phyloP scores from a whole-genome alignment of 2,329 filamentous ascomycete species.

The Ophiostoma sp. region DNA sequence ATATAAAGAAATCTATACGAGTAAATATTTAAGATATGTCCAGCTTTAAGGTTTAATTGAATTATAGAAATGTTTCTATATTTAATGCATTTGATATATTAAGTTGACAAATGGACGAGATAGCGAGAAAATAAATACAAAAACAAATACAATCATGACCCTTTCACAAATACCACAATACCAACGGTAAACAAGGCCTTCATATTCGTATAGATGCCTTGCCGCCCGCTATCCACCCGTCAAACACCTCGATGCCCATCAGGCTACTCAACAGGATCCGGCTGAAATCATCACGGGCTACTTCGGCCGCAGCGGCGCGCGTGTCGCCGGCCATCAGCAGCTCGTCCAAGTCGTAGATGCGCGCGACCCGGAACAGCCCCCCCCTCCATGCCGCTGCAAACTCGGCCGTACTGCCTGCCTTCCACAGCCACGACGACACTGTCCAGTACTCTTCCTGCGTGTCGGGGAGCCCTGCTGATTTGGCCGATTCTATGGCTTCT shows the following conservation, averaged over 20 bases:
- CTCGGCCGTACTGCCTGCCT: background rate
- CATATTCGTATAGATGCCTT: too few relatives aligned
- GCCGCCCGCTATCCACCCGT: background rate
- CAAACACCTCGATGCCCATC: background rate
- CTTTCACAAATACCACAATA: background rate
- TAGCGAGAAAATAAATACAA: background rate
- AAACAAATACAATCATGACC: background rate
- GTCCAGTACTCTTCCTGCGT: background rate
- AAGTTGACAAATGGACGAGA: background rate
- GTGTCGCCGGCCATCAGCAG: background rate
- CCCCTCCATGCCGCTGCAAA: background rate
- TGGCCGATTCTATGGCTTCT: background rate
- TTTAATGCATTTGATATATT: too few relatives aligned
- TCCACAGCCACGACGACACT: background rate
- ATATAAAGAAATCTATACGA: background rate
- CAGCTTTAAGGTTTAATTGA: background rate
- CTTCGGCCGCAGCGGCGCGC: background rate
- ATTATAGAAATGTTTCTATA: background rate
- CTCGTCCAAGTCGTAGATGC: background rate
- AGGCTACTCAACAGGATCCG: background rate
- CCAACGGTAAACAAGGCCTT: background rate
- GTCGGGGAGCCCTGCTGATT: background rate
- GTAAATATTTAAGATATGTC: background rate
- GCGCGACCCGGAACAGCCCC: background rate
- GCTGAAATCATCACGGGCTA: constrained; percentile 6